Conservation (phyloP, 1,284 basidiomycete species). For the Ceratobasidium sp. region DNA sequence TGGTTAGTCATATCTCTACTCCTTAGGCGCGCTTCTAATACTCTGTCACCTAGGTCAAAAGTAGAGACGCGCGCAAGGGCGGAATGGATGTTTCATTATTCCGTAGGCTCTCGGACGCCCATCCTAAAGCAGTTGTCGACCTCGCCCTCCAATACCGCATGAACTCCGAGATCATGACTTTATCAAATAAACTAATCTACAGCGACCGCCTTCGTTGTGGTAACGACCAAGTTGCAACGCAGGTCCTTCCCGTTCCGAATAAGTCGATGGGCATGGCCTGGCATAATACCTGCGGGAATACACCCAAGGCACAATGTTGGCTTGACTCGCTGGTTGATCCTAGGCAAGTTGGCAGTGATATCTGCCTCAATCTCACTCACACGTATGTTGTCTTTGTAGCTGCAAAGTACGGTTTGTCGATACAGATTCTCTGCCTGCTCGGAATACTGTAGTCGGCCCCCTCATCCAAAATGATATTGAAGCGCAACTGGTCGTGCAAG, state of each 20-base stretch:
- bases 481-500: conserved; percentile 62
- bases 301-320: conserved; percentile 67
- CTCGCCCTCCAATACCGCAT: conserved; percentile 93
- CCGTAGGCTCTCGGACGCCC: conserved; percentile 84
- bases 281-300: conserved; percentile 20
- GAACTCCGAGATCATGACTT: conserved; percentile 95
- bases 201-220: conserved; percentile 82
- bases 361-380: not conserved
- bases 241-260: conserved; percentile 66
- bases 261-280: conserved; percentile 54
- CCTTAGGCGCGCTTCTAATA: not conserved
- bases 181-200: conserved; percentile 94
- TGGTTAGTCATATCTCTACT: conserved; percentile 62
- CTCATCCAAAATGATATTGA: conserved; percentile 90
- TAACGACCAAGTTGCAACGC: conserved; percentile 72
- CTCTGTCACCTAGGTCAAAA: conserved; percentile 71
- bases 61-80: conserved; percentile 78
- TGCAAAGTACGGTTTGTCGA: conserved; percentile 92
- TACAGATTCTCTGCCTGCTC: conserved; percentile 81
- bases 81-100: conserved; percentile 94
- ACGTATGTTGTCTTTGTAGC: conserved; percentile 56
- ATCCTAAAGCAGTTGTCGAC: conserved; percentile 84
- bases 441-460: conserved; percentile 84
- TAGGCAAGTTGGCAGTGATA: conserved; percentile 58
- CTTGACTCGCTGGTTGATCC: conserved; percentile 71